Evolutionary conservation across 2,329 filamentous ascomycete genomes (phyloP).

Genomic region (Pseudogymnoascus sp.): DNA sequence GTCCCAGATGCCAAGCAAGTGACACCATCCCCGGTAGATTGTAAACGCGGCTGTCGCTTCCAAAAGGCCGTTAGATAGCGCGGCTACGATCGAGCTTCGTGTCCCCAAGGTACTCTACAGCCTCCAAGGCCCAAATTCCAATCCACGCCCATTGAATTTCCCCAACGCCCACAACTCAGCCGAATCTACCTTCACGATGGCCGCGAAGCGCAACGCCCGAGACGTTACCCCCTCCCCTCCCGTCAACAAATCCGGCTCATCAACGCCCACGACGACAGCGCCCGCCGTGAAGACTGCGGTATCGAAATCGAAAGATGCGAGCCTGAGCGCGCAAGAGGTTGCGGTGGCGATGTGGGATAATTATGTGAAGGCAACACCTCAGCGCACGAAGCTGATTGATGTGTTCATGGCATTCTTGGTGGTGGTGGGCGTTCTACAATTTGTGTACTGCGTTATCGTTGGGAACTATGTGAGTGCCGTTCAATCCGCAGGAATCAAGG

Average conservation of each 20-base stretch:
- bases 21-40: slow-evolving; percentile 3
- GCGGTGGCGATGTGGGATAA: slow-evolving; percentile 63
- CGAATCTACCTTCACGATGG: slow-evolving; percentile 32
- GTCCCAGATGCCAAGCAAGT: background rate
- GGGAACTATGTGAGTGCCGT: slow-evolving; percentile 78
- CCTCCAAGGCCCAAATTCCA: background rate
- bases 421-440: slow-evolving; percentile 80
- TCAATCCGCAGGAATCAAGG: background rate
- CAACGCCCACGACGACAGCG: slow-evolving; percentile 23
- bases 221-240: slow-evolving; percentile 21
- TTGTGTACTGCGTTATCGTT: slow-evolving; percentile 81
- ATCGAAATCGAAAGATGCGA: slow-evolving; percentile 19
- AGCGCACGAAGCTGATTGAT: slow-evolving; percentile 87
- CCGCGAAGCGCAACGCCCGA: slow-evolving; percentile 41
- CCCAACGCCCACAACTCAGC: slow-evolving; percentile 17
- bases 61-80: slow-evolving; percentile 7
- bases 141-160: background rate
- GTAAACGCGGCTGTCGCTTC: slow-evolving; percentile 4
- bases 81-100: slow-evolving; percentile 22
- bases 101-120: slow-evolving; percentile 18
- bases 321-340: slow-evolving; percentile 42
- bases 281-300: slow-evolving; percentile 17
- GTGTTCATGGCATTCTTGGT: slow-evolving; percentile 84
- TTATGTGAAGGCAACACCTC: slow-evolving; percentile 74
- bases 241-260: slow-evolving; percentile 18